Base-by-base conservation (phyloP, 352 stramenopile species). In the Phytophthora cactorum region DNA sequence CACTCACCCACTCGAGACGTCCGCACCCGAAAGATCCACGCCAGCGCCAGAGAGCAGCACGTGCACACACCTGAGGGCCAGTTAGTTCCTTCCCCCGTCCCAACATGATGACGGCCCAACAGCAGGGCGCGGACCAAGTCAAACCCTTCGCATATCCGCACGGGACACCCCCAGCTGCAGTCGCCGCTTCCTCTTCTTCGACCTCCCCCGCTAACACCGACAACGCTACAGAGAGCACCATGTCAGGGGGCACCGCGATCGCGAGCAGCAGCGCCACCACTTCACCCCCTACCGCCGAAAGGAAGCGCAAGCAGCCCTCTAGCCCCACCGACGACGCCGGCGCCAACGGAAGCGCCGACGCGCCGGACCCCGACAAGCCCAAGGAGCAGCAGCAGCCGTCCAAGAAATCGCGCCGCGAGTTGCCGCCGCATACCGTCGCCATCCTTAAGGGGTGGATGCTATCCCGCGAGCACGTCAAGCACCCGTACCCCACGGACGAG, bases 391-490 rank as follows among this genome's bases (percentile, higher is more conserved):
- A 60, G 29, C 68, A 79, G 52, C 68, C 72, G 10, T 79, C 78
- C 15, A 93, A 92, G 58, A 96, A 96, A 62, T 90, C 85, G 34
- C 77, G 88, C 0, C 86, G 88, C 6, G 88, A 96, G 53, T 66
- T 96, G 25, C 89, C 89, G 28, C 86, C 89, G 41, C 84, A 94
- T 59, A 95, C 89, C 11, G 87, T 95, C 47, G 85, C 85, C 28
- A 93, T 95, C 51, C 69, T 97, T 6, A 95, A 96, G 52, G 85
- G 83, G 5, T 97, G 89, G 89, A 97, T 97, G 86, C 76, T 97
- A 28, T 95, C 88, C 32, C 81, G 84, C 8, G 88, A 97, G 60
- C 88, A 97, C 56, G 83, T 97, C 17, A 96, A 97, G 66, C 89
- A 96, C 59, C 89, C 89, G 60, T 97, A 97, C 67, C 89, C 89